Evolutionary conservation across 2,329 filamentous ascomycete species (phyloP), one percentile per base, ranked within the genome.

Genomic region (Tolypocladium endophyticum): DNA sequence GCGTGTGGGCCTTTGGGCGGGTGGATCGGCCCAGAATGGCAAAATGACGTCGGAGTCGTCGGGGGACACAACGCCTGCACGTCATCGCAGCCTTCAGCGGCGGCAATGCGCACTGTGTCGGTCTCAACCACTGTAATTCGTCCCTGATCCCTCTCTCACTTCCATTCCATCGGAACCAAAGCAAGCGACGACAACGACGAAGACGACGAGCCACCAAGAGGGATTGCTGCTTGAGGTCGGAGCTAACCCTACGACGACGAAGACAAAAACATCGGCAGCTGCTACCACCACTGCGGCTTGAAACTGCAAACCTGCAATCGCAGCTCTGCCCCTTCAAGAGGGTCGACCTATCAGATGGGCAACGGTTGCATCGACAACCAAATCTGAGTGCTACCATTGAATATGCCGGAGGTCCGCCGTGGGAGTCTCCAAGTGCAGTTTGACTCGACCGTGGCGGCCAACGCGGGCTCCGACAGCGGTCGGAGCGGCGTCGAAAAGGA

Each of bases 371-470:
- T 9, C 43, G 30, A 52, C n/a, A 18, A 35, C 18, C 28, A n/a
- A 11, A 14, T 1, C 18, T 28, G 43, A 23, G 36, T 12, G 45
- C 56, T 35, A 20, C 36, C 23, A 14, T 14, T 56, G 47, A 66
- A 54, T 35, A 72, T 72, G 70, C 69, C 70, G 55, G 66, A 71
- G 60, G 64, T 71, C 58, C 65, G 68, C 56, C 63, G 65, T 63
- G 70, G 68, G 33, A 69, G 66, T 50, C 60, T 65, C 25, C 61
- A 66, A 41, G 59, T 61, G 33, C 52, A 63, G 58, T 64, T 67
- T 38, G 64, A 67, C 58, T 60, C 65, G 50, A 59, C 64, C 30
- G 56, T 67, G 18, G 55, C 66, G 38, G 39, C 23, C 57, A 35
- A n/a, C 7, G n/a, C n/a, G 30, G 36, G 18, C 36, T 53, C 20